Conservation (phyloP, 73 alveolate genomes). For the Diophrys sp. region DNA sequence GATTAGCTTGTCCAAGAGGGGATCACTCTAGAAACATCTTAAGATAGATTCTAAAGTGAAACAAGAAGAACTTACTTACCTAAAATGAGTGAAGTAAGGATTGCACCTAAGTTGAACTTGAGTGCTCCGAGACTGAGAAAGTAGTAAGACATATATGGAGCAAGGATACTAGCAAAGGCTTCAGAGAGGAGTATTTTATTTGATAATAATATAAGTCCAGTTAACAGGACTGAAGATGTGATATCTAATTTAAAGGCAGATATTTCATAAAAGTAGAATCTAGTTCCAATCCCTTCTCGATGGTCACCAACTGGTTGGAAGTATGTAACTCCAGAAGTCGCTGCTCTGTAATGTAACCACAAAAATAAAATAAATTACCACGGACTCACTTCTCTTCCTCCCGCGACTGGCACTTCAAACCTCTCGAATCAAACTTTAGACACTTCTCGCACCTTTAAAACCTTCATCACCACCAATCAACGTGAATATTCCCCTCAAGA, state of each 20-base stretch:
- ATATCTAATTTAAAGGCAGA: background rate
- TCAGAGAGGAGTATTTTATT: background rate
- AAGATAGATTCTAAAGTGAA: background rate
- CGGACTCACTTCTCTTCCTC: background rate
- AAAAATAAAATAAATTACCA: background rate
- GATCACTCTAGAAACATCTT: too few relatives aligned
- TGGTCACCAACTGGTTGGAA: slow-evolving; percentile 1
- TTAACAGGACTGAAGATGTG: background rate
- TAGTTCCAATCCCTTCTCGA: background rate
- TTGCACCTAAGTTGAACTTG: background rate
- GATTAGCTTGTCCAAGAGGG: background rate
- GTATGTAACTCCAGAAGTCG: background rate
- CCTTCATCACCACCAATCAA: too few relatives aligned
- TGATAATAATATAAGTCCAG: background rate
- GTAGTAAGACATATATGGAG: background rate
- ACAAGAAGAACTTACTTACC: background rate
- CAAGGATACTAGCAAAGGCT: background rate
- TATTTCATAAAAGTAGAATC: background rate
- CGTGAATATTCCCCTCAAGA: too few relatives aligned
- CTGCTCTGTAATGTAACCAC: background rate
- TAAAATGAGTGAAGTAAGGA: too few relatives aligned
- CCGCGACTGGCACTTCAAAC: too few relatives aligned
- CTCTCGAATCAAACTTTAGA: too few relatives aligned
- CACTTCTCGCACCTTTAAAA: too few relatives aligned
- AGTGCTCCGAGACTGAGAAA: background rate